Evolutionary conservation across 2,329 filamentous ascomycete genomes (phyloP).

Genomic region (Sclerotinia nivalis): DNA sequence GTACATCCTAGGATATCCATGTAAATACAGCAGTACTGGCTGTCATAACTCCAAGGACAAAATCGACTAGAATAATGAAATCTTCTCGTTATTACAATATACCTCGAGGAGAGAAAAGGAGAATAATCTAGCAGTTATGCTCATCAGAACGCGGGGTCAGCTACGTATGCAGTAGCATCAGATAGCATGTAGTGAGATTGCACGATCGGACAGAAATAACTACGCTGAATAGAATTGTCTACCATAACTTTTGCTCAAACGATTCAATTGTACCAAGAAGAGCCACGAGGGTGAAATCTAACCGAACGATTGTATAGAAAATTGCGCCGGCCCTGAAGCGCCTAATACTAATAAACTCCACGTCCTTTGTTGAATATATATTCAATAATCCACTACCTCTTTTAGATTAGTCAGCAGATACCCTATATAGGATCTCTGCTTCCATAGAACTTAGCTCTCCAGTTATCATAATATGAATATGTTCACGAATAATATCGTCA

Average conservation of each 20-base stretch:
- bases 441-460: no score
- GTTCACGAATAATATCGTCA: no score
- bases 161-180: background rate
- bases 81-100: background rate
- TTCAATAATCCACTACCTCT: no score
- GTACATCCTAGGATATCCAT: background rate
- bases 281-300: background rate
- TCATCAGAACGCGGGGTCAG: background rate
- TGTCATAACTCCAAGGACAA: background rate
- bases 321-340: background rate
- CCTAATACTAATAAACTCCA: slow-evolving; percentile 16
- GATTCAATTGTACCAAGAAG: background rate
- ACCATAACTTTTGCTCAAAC: background rate
- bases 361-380: no score
- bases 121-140: no score
- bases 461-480: no score
- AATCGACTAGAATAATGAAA: background rate
- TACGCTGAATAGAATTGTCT: background rate
- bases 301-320: background rate
- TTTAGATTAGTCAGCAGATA: no score
- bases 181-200: background rate
- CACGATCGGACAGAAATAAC: background rate
- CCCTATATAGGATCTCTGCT: no score
- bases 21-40: background rate
- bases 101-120: background rate